These are phyloP conservation scores for Colletotrichum australisinense DNA, from an alignment of 2,329 filamentous ascomycete genomes.

Conservation along the genomic window DNA sequence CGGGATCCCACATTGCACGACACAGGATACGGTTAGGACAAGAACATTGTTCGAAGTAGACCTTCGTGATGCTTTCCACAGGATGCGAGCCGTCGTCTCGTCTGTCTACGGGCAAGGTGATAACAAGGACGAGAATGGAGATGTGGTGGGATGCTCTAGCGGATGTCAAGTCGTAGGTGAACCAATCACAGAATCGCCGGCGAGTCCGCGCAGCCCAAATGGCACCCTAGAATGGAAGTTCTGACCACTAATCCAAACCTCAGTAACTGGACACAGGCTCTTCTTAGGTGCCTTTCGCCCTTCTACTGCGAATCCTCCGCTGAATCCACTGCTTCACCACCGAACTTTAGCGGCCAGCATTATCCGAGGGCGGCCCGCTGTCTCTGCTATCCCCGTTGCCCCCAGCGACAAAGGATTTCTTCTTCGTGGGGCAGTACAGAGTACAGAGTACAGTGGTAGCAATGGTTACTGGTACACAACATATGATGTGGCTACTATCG, in stretches of 20 bases:
- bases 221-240: neutral
- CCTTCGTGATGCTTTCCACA: neutral
- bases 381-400: constrained; percentile 1
- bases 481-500: neutral
- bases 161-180: constrained; percentile 18
- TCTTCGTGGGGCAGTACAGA: neutral
- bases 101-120: neutral
- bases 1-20: neutral
- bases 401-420: neutral
- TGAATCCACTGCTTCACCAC: neutral
- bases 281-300: neutral
- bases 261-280: neutral
- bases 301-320: neutral
- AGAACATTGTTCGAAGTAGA: neutral
- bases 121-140: neutral
- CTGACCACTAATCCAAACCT: neutral
- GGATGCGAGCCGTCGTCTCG: neutral
- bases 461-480: neutral
- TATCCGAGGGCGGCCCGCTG: constrained; percentile 18
- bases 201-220: neutral
- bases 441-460: neutral
- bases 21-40: neutral
- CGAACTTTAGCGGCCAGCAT: constrained; percentile 1
- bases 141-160: neutral
- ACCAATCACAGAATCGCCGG: constrained; percentile 20